phyloP scores from a whole-genome alignment of 2,329 filamentous ascomycete species.

The Fusarium pseudograminearum region DNA sequence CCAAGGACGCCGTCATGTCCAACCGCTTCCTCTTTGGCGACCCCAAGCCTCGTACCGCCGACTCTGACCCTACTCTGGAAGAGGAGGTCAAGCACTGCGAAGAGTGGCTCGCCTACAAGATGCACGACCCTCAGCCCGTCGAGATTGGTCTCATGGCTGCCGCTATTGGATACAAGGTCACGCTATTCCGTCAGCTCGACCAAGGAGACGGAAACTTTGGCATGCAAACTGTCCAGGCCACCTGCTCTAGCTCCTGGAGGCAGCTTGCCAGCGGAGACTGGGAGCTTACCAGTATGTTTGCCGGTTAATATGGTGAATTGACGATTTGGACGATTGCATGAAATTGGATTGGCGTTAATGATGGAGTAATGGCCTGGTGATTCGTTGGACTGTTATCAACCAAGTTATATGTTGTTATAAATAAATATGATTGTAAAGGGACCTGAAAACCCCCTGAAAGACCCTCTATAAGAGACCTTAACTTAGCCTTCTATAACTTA shows the following conservation, averaged over 20 bases:
- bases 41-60: slow-evolving; percentile 37
- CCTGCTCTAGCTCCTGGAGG: slow-evolving; percentile 47
- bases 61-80: slow-evolving; percentile 47
- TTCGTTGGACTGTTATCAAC: slow-evolving; percentile 12
- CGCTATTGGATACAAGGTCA: slow-evolving; percentile 45
- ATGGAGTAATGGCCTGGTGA: slow-evolving; percentile 35
- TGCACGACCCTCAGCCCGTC: slow-evolving; percentile 47
- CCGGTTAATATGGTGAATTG: slow-evolving; percentile 25
- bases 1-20: slow-evolving; percentile 47
- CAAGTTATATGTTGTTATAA: slow-evolving; percentile 10
- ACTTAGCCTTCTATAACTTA: too few relatives aligned
- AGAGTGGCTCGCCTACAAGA: slow-evolving; percentile 49
- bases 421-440: slow-evolving; percentile 1
- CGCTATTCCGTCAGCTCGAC: slow-evolving; percentile 45
- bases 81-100: slow-evolving; percentile 47
- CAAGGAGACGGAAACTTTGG: slow-evolving; percentile 39
- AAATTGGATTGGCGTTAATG: slow-evolving; percentile 30
- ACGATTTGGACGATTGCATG: slow-evolving; percentile 21
- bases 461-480: too few relatives aligned
- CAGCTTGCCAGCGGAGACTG: slow-evolving; percentile 47
- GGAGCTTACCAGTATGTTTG: slow-evolving; percentile 48
- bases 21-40: slow-evolving; percentile 48
- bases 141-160: slow-evolving; percentile 48
- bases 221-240: slow-evolving; percentile 44
- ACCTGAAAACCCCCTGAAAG: too few relatives aligned